These are phyloP conservation scores for Grifola frondosa DNA, from an alignment of 1,284 basidiomycete species.

Conservation along the genomic window DNA sequence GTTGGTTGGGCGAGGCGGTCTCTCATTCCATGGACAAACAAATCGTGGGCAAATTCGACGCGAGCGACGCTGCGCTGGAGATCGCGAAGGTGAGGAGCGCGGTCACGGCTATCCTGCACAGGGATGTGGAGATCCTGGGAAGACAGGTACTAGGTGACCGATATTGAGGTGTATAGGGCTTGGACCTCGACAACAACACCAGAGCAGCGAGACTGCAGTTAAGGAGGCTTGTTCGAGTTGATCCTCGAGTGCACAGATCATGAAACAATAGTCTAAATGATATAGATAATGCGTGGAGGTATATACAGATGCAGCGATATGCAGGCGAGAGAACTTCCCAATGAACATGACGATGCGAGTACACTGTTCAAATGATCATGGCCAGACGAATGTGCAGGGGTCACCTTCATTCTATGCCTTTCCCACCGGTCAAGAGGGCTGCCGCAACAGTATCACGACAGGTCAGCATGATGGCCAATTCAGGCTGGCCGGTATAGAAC, in stretches of 20 bases:
- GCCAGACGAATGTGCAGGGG: no score
- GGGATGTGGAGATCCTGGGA: conserved; percentile 60
- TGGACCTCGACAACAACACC: no score
- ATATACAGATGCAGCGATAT: no score
- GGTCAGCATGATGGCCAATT: conserved; percentile 35
- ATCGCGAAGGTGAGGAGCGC: conserved; percentile 47
- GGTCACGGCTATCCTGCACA: conserved; percentile 58
- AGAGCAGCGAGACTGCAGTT: no score
- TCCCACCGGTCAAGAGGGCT: conserved; percentile 15
- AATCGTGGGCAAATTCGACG: conserved; percentile 1
- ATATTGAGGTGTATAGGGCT: no score
- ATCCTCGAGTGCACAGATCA: no score
- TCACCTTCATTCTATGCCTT: conserved; percentile 9
- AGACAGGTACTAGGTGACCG: conserved; percentile 44
- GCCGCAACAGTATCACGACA: conserved; percentile 23
- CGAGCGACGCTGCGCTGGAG: conserved; percentile 18
- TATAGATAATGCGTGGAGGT: no score
- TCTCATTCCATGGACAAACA: not conserved
- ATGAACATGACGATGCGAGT: no score
- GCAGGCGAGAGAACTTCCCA: no score
- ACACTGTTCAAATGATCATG: no score
- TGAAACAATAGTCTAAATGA: no score
- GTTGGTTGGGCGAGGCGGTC: conserved; percentile 16
- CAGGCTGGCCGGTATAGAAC: conserved; percentile 55
- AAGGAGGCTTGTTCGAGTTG: no score